These are phyloP conservation scores for Furcasterigmium sp. DNA, from an alignment of 2,329 filamentous ascomycete genomes.

Conservation along the genomic window DNA sequence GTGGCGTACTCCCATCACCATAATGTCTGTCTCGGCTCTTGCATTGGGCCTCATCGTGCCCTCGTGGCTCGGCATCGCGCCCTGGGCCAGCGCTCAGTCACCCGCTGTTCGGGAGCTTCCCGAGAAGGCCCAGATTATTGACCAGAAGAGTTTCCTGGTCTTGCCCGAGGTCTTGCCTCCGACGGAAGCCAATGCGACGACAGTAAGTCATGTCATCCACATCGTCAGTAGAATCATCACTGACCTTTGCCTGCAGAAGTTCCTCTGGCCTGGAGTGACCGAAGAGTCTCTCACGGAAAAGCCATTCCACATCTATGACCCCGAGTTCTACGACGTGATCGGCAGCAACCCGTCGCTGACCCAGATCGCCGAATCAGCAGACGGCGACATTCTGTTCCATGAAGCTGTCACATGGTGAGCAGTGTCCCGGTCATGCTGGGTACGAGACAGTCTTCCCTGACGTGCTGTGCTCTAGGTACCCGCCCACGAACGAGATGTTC, in stretches of 20 bases:
- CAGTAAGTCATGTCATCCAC: slow-evolving; percentile 18
- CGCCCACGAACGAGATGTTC: slow-evolving; percentile 45
- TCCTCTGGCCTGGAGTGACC: slow-evolving; percentile 37
- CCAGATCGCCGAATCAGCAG: slow-evolving; percentile 35
- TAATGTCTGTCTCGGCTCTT: neutral
- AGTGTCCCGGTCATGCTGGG: too few species aligned
- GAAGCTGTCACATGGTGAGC: slow-evolving; percentile 46
- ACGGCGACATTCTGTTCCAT: slow-evolving; percentile 43
- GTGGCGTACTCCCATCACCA: neutral
- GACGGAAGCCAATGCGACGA: slow-evolving; percentile 26
- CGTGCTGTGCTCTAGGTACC: too few species aligned
- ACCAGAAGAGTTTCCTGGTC: slow-evolving; percentile 38
- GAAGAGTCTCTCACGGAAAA: slow-evolving; percentile 28
- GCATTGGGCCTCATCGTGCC: neutral
- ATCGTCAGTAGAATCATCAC: neutral
- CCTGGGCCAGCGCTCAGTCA: neutral
- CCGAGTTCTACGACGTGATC: slow-evolving; percentile 44
- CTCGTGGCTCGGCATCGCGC: neutral
- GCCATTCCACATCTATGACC: slow-evolving; percentile 41
- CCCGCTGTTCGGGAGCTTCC: slow-evolving; percentile 3
- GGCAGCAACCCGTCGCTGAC: slow-evolving; percentile 43
- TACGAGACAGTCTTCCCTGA: too few species aligned
- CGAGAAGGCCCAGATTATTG: slow-evolving; percentile 30
- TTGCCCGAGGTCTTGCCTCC: slow-evolving; percentile 31
- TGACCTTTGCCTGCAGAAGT: slow-evolving; percentile 21